Base-by-base conservation (phyloP, 208 protist genomes). In the Trypanosoma avium region DNA sequence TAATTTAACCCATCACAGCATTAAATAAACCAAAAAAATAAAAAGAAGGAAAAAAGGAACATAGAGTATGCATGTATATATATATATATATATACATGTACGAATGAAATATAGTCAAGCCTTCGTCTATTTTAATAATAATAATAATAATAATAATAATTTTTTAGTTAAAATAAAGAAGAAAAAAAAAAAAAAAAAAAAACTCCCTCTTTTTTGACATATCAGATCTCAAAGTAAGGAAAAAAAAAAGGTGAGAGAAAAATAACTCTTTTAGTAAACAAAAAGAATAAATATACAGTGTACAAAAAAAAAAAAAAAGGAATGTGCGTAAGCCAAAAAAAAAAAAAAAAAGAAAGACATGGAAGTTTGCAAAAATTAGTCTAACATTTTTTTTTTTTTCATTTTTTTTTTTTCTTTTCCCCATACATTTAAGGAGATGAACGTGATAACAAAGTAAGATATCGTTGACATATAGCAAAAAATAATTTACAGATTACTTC, bases 401-500 rank as follows among this genome's bases (percentile, higher is more conserved):
- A 27, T 32, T 3, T 54, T 15, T 32, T 3, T n/a, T 24, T 10
- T 13, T 32, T 24, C 17, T 33, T 36, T 21, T 42, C 4, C 29
- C 30, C 27, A 4, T 17, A 33, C 3, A 24, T 9, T n/a, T 24
- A 15, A 26, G 21, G 15, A 29, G 35, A 9, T 30, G 21, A 32
- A 6, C 19, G n/a, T 29, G 32, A 26, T 3, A 56, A 19, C 10
- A 38, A 19, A 17, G 48, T 33, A 15, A 33, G 48, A 33, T 59
- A 67, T 21, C 48, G 15, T 17, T 49, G 12, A 36, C 48, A 67
- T 1, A 67, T 33, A 55, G 27, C 26, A 26, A 5, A 22, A 50
- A 67, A 67, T 13, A 59, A 22, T 27, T 67, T 67, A 29, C 61
- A 57, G 8, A 67, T 32, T 15, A 59, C 61, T 24, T 67, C 49